Evolutionary conservation across 306 rosid species (phyloP), one percentile per base, ranked within the genome.

Genomic region (Vachellia collinsii): DNA sequence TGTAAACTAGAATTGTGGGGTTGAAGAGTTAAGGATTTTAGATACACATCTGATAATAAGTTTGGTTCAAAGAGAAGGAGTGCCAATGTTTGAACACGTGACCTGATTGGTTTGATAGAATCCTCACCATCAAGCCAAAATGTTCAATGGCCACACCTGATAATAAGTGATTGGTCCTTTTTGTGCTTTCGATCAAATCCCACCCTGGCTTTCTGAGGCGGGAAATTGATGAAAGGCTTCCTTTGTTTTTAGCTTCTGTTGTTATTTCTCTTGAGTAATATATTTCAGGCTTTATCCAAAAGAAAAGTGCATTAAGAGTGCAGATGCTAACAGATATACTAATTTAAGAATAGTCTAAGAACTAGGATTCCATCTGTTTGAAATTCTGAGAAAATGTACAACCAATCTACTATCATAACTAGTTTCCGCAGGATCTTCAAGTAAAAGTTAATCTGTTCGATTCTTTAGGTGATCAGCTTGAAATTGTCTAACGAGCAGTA

Each of bases 401-500:
- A 3, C 12, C 7, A 42, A 41, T 61, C 53, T 43, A 5, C 54
- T 22, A 42, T 17, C 37, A 41, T 11, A 11, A 69, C 54, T 69
- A 43, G 17, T 9, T 22, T 43, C 74, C 43, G 74, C 38, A 12
- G 9, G 25, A 43, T 69, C 56, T 58, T 72, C 56, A 67, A 72
- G 76, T 76, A 8, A 25, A 29, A 72, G 54, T 43, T 43, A 69
- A 43, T 83, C 80, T 63, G 84, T 70, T 46, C 86, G 74, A 61
- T 85, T 77, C 62, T 81, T 87, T 70, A 82, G 59, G 84, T 85
- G 93, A 82, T 87, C 77, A 58, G 91, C 92, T 80, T 90, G 93
- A 85, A 93, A 95, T 62, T 89, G 92, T 75, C 88, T 89, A 38
- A 92, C 70, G 41, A 92, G 90, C 84, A 72, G 93, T 82, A 93